A percentile compares a stretch with the other conserved stretches of the same genome.
Evolutionary conservation across 2,329 filamentous ascomycete species (phyloP).

Genomic region (Ilyonectria sp.): DNA sequence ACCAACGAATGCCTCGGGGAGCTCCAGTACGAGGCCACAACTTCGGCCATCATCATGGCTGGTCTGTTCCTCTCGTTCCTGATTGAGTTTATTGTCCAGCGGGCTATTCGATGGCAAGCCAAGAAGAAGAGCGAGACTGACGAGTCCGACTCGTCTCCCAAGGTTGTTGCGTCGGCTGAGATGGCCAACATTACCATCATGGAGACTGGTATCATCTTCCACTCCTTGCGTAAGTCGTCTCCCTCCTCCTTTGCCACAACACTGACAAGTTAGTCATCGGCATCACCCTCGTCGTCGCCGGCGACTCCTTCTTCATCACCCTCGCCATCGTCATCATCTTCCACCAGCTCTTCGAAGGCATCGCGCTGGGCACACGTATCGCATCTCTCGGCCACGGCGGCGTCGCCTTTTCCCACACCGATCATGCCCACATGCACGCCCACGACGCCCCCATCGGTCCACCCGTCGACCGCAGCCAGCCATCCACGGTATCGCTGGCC

Average conservation of each 20-base stretch:
- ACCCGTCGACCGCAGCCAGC: conserved; percentile 35
- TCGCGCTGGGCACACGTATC: conserved; percentile 81
- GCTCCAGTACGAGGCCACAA: conserved; percentile 77
- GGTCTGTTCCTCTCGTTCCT: conserved; percentile 81
- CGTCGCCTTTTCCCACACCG: conserved; percentile 36
- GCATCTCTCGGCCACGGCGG: conserved; percentile 65
- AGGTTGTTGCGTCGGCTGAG: conserved; percentile 46
- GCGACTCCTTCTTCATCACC: conserved; percentile 69
- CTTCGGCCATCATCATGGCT: conserved; percentile 80
- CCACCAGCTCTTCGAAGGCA: conserved; percentile 84
- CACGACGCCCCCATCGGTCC: conserved; percentile 36
- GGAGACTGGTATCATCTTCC: conserved; percentile 82
- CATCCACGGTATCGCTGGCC: conserved; percentile 53
- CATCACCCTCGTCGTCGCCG: conserved; percentile 72
- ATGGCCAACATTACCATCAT: conserved; percentile 69
- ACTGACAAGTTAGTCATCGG: conserved; percentile 67
- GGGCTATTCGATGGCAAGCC: conserved; percentile 62
- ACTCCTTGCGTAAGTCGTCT: conserved; percentile 73
- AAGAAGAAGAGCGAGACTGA: conserved; percentile 46
- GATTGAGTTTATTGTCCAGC: conserved; percentile 76
- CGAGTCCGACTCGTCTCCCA: conserved; percentile 33
- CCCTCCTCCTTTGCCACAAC: not conserved
- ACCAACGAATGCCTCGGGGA: conserved; percentile 76
- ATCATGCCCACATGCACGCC: conserved; percentile 35
- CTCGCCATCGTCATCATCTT: conserved; percentile 79